These are phyloP conservation scores for Rhizopogon roseolus DNA, from an alignment of 768 basidiomycete genomes.

Conservation along the genomic window DNA sequence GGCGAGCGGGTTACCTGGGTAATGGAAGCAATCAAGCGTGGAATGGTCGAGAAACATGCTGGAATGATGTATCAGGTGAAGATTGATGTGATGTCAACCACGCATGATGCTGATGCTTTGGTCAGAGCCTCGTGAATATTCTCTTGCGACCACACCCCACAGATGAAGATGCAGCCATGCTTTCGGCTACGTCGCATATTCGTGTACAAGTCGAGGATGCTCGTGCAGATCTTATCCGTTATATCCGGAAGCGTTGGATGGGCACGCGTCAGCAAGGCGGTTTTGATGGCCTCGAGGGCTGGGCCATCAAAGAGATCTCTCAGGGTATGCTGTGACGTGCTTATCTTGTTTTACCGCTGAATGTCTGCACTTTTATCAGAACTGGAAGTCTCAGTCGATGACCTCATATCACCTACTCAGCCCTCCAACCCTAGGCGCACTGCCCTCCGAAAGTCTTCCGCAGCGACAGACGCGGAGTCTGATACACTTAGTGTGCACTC, in stretches of 20 bases:
- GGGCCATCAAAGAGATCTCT: constrained; percentile 83
- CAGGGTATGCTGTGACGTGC: constrained; percentile 18
- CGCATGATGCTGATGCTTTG: constrained; percentile 2
- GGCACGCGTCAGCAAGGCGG: constrained; percentile 70
- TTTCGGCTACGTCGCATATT: constrained; percentile 66
- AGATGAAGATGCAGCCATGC: constrained; percentile 53
- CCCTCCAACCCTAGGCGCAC: constrained; percentile 13
- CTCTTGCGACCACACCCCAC: constrained; percentile 64
- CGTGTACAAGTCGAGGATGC: constrained; percentile 72
- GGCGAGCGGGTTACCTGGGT: constrained; percentile 74
- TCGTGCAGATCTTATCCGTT: constrained; percentile 37
- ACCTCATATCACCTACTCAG: constrained; percentile 52
- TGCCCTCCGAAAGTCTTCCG: background rate
- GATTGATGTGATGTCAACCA: background rate
- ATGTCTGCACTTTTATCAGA: constrained; percentile 36
- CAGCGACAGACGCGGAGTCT: constrained; percentile 24
- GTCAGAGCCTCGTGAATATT: constrained; percentile 69
- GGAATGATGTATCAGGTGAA: constrained; percentile 72
- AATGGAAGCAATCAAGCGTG: constrained; percentile 59
- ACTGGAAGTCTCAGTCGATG: constrained; percentile 75
- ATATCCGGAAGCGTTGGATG: constrained; percentile 78
- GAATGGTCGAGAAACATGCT: constrained; percentile 62
- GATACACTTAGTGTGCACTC: constrained; percentile 43
- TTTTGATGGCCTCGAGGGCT: constrained; percentile 78
- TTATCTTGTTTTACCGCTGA: background rate